A percentile compares a stretch with the other conserved stretches of the same genome.
Evolutionary conservation across 345 rosid species (phyloP).

Genomic region (Combretum micranthum): DNA sequence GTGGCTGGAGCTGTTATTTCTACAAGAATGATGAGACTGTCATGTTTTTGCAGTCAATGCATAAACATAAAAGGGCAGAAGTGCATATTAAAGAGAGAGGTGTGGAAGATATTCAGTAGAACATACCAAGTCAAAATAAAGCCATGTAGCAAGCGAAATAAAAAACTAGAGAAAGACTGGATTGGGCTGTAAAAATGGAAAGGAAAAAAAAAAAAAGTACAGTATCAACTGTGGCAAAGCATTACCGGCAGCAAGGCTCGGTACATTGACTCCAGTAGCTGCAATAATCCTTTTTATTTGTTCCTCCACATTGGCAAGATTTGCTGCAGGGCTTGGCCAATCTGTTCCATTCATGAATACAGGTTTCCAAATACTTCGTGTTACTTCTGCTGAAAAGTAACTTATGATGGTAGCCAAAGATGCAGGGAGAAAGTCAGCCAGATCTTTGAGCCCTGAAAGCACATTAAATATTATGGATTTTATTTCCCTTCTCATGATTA

Average conservation of each 20-base stretch:
- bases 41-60: not conserved
- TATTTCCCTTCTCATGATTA: too few species aligned
- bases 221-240: not conserved
- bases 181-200: too few species aligned
- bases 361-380: conserved; percentile 93
- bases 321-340: conserved; percentile 99
- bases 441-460: conserved; percentile 81
- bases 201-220: not conserved
- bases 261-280: conserved; percentile 86
- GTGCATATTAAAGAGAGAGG: too few species aligned
- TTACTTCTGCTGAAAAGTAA: conserved; percentile 95
- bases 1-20: conserved; percentile 78
- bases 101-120: too few species aligned
- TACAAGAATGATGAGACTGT: conserved; percentile 22
- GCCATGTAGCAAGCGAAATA: not conserved
- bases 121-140: not conserved
- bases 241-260: conserved; percentile 86
- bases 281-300: conserved; percentile 80
- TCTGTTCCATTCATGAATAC: conserved; percentile 92
- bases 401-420: conserved; percentile 82
- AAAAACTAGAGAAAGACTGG: too few species aligned
- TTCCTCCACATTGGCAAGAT: conserved; percentile 77
- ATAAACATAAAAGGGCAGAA: too few species aligned
- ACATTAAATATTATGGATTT: not conserved
- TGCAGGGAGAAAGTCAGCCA: conserved; percentile 95